These are phyloP conservation scores for Croton setiger DNA, from an alignment of 441 rosid genomes.

Conservation along the genomic window DNA sequence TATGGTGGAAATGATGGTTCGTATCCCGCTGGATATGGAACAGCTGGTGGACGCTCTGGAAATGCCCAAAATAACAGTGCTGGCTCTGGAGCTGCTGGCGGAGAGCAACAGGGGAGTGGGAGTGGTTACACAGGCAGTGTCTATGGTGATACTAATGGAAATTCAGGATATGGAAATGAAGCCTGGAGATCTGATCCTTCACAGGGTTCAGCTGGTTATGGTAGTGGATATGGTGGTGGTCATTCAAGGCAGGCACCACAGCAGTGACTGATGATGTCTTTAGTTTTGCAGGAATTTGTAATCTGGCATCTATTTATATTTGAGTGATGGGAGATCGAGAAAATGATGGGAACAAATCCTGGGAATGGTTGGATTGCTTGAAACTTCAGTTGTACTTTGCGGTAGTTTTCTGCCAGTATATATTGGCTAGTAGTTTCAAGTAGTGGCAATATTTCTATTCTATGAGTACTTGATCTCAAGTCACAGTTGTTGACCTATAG, in stretches of 20 bases:
- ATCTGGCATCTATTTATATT: slow-evolving; percentile 13
- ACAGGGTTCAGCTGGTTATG: slow-evolving; percentile 39
- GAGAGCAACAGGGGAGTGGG: slow-evolving; percentile 42
- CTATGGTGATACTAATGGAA: slow-evolving; percentile 49
- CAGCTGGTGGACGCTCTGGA: slow-evolving; percentile 57
- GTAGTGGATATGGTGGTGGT: slow-evolving; percentile 43
- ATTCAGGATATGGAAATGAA: slow-evolving; percentile 46
- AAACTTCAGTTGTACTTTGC: slow-evolving; percentile 33
- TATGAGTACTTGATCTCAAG: slow-evolving; percentile 21
- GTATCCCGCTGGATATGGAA: slow-evolving; percentile 59
- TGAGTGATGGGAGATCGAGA: slow-evolving; percentile 6
- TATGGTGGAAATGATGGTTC: slow-evolving; percentile 66
- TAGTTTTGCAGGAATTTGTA: slow-evolving; percentile 12
- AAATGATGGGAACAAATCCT: slow-evolving; percentile 19
- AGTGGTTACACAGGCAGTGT: slow-evolving; percentile 21
- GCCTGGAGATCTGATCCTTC: slow-evolving; percentile 55
- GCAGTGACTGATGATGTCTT: slow-evolving; percentile 41
- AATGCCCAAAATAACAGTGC: slow-evolving; percentile 37
- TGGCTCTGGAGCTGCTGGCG: slow-evolving; percentile 38
- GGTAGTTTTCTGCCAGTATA: slow-evolving; percentile 34
- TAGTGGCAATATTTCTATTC: slow-evolving; percentile 20
- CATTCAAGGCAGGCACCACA: slow-evolving; percentile 62
- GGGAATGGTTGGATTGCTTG: slow-evolving; percentile 38
- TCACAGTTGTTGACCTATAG: slow-evolving; percentile 21
- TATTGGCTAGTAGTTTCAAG: slow-evolving; percentile 32